Evolutionary conservation across 108 stramenopile genomes (phyloP).

Genomic region (Pinguiococcus pyrenoidosus): DNA sequence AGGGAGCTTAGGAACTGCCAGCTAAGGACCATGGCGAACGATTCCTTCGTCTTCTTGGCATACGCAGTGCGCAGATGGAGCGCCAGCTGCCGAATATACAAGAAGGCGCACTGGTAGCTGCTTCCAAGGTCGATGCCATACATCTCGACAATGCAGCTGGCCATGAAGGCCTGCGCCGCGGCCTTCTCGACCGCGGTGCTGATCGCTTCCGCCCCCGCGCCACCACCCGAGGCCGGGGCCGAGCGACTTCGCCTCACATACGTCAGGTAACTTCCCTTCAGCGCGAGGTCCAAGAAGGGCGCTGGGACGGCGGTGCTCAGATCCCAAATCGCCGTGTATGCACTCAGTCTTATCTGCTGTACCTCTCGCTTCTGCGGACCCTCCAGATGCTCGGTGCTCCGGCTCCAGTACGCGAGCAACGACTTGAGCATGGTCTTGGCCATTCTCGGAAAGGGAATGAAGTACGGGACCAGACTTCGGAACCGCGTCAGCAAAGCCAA

Average conservation of each 20-base stretch:
- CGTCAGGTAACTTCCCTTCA: background rate
- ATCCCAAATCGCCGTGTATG: background rate
- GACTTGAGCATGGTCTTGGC: slow-evolving; percentile 54
- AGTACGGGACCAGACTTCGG: slow-evolving; percentile 65
- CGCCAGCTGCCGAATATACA: slow-evolving; percentile 92
- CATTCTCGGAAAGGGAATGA: slow-evolving; percentile 62
- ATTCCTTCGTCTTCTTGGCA: slow-evolving; percentile 70
- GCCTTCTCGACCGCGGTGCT: slow-evolving; percentile 28
- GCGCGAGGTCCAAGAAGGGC: background rate
- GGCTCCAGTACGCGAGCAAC: slow-evolving; percentile 58
- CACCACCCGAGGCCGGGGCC: too few relatives aligned
- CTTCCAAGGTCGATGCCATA: slow-evolving; percentile 76
- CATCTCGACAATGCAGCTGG: slow-evolving; percentile 82
- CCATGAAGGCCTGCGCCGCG: slow-evolving; percentile 68
- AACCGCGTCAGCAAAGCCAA: too few relatives aligned
- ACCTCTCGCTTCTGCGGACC: too few relatives aligned
- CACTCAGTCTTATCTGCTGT: slow-evolving; percentile 6
- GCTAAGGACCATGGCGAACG: slow-evolving; percentile 58
- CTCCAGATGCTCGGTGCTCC: too few relatives aligned
- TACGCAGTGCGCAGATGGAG: slow-evolving; percentile 79
- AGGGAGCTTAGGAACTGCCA: slow-evolving; percentile 93
- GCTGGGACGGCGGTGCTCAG: background rate
- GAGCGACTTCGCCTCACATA: too few relatives aligned
- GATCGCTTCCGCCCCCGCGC: background rate
- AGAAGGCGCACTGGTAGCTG: slow-evolving; percentile 93